phyloP scores from a whole-genome alignment of 805 yeast genomes.

The Yarrowia phangngaensis region DNA sequence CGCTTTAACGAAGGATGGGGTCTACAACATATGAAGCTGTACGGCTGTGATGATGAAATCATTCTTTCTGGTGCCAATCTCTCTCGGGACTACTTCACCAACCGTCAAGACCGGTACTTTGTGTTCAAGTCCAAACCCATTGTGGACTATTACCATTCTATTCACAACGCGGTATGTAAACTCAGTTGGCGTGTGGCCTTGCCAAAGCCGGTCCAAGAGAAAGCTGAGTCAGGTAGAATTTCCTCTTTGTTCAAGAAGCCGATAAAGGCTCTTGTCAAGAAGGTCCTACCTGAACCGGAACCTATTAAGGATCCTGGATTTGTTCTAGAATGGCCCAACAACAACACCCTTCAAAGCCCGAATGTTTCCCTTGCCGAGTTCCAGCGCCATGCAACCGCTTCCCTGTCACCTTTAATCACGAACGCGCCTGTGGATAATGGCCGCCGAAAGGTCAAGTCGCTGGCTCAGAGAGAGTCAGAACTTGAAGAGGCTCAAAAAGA shows the following conservation, averaged over 20 bases:
- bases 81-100: constrained; percentile 86
- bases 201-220: constrained; percentile 30
- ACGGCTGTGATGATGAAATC: constrained; percentile 90
- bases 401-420: constrained; percentile 56
- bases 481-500: constrained; percentile 30
- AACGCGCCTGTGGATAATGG: constrained; percentile 37
- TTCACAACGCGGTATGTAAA: constrained; percentile 64
- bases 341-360: constrained; percentile 60
- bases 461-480: constrained; percentile 2
- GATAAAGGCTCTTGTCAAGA: background rate
- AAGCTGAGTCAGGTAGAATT: constrained; percentile 1
- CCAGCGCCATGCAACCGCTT: constrained; percentile 44
- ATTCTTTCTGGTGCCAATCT: constrained; percentile 88
- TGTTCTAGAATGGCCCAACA: constrained; percentile 66
- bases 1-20: constrained; percentile 89
- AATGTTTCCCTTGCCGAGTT: constrained; percentile 34
- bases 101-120: constrained; percentile 91
- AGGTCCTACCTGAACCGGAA: constrained; percentile 17
- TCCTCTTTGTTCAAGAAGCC: constrained; percentile 9
- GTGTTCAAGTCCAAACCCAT: constrained; percentile 55
- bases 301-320: constrained; percentile 38
- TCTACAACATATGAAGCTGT: constrained; percentile 93
- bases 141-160: constrained; percentile 67
- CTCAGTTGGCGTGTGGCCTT: constrained; percentile 65
- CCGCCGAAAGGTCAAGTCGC: constrained; percentile 2